Percentiles rank a stretch among this genome's conserved stretches.
These are phyloP conservation scores for Physcia stellaris DNA, from an alignment of 495 filamentous ascomycete genomes.

Conservation along the genomic window DNA sequence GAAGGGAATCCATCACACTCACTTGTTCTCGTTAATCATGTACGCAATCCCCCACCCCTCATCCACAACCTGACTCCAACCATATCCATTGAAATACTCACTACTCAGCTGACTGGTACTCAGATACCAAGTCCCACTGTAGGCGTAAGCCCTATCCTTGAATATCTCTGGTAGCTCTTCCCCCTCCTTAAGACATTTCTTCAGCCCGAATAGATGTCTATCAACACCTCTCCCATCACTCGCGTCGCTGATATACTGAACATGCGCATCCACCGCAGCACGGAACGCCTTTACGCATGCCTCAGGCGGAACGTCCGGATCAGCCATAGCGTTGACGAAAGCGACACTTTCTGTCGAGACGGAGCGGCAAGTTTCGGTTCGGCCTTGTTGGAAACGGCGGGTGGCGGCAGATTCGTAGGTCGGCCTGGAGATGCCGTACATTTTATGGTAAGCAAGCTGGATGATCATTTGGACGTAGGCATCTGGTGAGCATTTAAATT, in stretches of 20 bases:
- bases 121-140: conserved; percentile 81
- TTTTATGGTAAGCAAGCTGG: conserved; percentile 97
- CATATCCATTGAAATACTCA: conserved; percentile 98
- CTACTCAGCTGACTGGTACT: conserved; percentile 80
- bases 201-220: conserved; percentile 90
- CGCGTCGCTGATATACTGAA: conserved; percentile 80
- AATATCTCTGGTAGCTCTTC: conserved; percentile 73
- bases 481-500: conserved; percentile 96
- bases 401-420: conserved; percentile 97
- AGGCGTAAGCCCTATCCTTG: conserved; percentile 72
- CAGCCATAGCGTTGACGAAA: conserved; percentile 76
- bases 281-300: conserved; percentile 61
- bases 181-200: conserved; percentile 72
- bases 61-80: conserved; percentile 97
- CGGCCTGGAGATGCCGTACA: conserved; percentile 95
- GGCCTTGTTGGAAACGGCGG: conserved; percentile 86
- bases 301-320: conserved; percentile 45
- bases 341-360: conserved; percentile 87
- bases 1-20: too few relatives aligned
- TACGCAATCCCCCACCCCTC: conserved; percentile 96
- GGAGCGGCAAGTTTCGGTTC: conserved; percentile 88
- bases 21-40: conserved; percentile 98
- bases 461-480: conserved; percentile 98
- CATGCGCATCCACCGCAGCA: conserved; percentile 66
- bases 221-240: conserved; percentile 89